Conservation (phyloP, 2,329 filamentous ascomycete genomes). For the Fusarium protoensiforme region DNA sequence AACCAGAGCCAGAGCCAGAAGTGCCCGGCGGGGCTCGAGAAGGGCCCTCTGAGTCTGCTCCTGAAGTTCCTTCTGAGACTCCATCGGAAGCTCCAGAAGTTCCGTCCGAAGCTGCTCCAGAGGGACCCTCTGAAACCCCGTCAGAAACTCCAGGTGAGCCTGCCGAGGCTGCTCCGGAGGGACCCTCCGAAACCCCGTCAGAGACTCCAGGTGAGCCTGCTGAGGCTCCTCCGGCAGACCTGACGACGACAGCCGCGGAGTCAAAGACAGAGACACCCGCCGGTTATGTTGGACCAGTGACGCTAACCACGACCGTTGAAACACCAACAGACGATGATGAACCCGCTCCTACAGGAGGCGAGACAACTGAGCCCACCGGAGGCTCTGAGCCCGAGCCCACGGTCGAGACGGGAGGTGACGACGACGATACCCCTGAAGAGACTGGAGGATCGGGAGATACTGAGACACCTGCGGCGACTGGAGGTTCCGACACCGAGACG, state of each 20-base stretch:
- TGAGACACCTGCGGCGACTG: not conserved
- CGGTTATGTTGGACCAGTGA: not conserved
- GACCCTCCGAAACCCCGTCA: not conserved
- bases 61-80: not conserved
- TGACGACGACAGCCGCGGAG: not conserved
- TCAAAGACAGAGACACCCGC: not conserved
- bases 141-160: not conserved
- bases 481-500: not conserved
- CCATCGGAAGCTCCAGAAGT: not conserved
- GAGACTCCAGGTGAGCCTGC: not conserved
- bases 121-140: not conserved
- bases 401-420: not conserved
- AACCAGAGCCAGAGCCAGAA: not conserved
- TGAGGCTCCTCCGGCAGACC: not conserved
- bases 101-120: not conserved
- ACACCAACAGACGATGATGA: not conserved
- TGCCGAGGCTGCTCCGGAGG: not conserved
- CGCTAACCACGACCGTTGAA: not conserved
- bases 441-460: not conserved
- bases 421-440: not conserved
- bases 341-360: not conserved
- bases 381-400: not conserved
- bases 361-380: not conserved
- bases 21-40: not conserved
- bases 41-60: not conserved